Evolutionary conservation across 345 rosid genomes (phyloP).

Genomic region (Corymbia maculata): DNA sequence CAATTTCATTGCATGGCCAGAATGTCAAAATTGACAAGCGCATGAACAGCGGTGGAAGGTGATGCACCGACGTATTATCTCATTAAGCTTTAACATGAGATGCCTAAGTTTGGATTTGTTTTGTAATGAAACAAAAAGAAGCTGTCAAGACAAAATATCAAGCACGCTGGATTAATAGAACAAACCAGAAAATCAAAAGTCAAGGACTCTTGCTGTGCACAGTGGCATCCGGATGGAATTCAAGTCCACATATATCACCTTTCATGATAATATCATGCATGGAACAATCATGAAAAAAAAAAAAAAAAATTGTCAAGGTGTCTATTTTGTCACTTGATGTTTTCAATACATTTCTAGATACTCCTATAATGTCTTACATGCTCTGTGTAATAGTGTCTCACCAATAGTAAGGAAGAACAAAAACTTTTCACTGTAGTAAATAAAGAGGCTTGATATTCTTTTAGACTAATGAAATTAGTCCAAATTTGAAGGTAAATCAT

Average conservation of each 20-base stretch:
- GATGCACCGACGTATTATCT: not conserved
- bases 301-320: not conserved
- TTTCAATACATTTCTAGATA: not conserved
- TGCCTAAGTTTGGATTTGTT: not conserved
- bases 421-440: not conserved
- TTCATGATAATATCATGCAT: not conserved
- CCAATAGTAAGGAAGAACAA: not conserved
- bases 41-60: not conserved
- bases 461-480: not conserved
- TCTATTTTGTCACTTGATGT: not conserved
- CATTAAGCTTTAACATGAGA: not conserved
- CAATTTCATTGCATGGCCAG: not conserved
- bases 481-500: not conserved
- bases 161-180: not conserved
- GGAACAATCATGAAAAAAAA: not conserved
- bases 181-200: not conserved
- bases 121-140: not conserved
- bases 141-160: not conserved
- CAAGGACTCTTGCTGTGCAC: not conserved
- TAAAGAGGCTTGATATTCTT: not conserved
- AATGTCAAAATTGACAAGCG: not conserved
- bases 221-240: not conserved
- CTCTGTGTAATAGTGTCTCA: not conserved
- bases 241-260: not conserved
- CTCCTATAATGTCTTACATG: not conserved